Base-by-base conservation (phyloP, 345 rosid genomes). In the Eucalyptus curtisii region DNA sequence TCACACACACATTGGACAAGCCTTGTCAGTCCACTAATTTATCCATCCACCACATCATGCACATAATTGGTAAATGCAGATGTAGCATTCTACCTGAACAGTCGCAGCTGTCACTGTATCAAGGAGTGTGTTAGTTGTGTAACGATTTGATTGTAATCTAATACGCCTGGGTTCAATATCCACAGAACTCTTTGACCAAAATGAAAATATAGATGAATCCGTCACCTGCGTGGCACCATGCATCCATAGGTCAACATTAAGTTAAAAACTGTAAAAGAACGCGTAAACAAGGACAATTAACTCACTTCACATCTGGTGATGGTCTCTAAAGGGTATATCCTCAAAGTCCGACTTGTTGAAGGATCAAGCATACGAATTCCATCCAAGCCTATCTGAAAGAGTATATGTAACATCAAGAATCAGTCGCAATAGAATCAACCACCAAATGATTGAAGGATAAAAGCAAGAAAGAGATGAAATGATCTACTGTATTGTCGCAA, bases 291-390 rank as follows among this genome's bases (percentile, higher is more conserved):
- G 55, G 27, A 20, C 79, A 50, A 86, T 7, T 25, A 49, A 90
- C 97, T 94, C 90, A 97, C 99, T 80, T 98, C 99, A 31, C 99
- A 98, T 95, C 95, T 94, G 25, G 99, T 95, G 86, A 98, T 93
- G 91, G 92, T 95, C 94, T 98, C 99, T 14, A 97, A 96, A 64
- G 99, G 96, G 92, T 98, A 98, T 94, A 98, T 96, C 90, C 99
- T 98, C 91, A 96, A 91, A 37, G 96, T 98, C 88, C 98, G 93
- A 86, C 95, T 92, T 50, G 96, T 95, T 88, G 91, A 94, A 27
- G 99, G 99, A 92, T 98, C 99, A 88, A 98, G 99, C 99, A 98
- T 98, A 7, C 96, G 96, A 47, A 98, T 94, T 22, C 99, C 99
- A 93, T 98, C 99, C 95, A 98, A 95, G 90, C 97, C 99, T 91